Evolutionary conservation across 352 stramenopile genomes (phyloP).

Genomic region (Globisporangium mamillatum): DNA sequence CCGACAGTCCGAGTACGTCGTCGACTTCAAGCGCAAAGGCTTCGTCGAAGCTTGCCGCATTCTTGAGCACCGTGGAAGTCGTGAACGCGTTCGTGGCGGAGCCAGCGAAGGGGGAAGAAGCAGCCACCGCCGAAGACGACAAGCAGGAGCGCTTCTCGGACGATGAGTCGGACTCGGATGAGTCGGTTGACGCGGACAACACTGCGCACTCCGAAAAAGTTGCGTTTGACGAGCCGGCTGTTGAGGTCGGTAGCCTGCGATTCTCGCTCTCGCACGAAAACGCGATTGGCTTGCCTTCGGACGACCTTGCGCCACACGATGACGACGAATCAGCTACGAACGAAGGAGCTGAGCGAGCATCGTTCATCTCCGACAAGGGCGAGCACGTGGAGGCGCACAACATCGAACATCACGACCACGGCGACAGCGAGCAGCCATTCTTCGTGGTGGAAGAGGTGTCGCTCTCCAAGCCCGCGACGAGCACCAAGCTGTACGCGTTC

Average conservation of each 20-base stretch:
- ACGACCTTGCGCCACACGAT: not conserved
- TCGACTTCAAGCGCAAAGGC: slow-evolving; percentile 2
- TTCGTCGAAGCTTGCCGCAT: slow-evolving; percentile 55
- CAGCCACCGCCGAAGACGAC: slow-evolving; percentile 19
- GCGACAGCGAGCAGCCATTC: slow-evolving; percentile 32
- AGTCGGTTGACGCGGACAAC: not conserved
- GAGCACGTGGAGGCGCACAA: slow-evolving; percentile 16
- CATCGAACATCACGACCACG: slow-evolving; percentile 24
- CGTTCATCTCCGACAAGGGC: not conserved
- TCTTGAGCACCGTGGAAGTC: slow-evolving; percentile 59
- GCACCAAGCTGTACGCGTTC: slow-evolving; percentile 53
- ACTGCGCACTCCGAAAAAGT: not conserved
- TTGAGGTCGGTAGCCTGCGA: not conserved
- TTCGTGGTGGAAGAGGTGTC: slow-evolving; percentile 36
- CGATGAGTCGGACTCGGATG: not conserved
- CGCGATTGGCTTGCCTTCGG: slow-evolving; percentile 1
- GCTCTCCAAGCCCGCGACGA: slow-evolving; percentile 25
- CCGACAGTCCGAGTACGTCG: not conserved
- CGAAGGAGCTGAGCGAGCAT: not conserved
- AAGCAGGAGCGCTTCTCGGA: slow-evolving; percentile 7
- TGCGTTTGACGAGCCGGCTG: not conserved
- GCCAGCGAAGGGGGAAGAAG: slow-evolving; percentile 18
- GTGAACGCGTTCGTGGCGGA: slow-evolving; percentile 8
- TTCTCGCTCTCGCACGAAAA: slow-evolving; percentile 13
- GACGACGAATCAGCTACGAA: slow-evolving; percentile 3